These are phyloP conservation scores for Hordeum marinum DNA, from an alignment of 176 grass and related monocot genomes.

Conservation along the genomic window DNA sequence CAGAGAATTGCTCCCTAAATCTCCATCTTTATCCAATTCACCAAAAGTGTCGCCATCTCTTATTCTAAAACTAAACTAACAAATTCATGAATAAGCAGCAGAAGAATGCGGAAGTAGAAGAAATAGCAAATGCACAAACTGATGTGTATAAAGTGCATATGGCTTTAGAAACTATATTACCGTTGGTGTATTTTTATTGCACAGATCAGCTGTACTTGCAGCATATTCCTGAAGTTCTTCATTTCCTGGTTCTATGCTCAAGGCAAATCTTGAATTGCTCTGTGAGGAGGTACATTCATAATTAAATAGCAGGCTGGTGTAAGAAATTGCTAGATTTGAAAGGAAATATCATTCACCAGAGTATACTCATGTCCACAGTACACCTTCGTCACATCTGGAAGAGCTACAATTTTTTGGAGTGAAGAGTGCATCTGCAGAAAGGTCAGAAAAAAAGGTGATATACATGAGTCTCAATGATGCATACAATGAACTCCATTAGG, in stretches of 20 bases:
- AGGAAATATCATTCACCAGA: constrained; percentile 51
- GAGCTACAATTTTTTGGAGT: constrained; percentile 70
- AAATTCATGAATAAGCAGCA: neutral
- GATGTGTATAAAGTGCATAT: neutral
- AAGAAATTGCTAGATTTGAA: neutral
- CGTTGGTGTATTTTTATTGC: constrained; percentile 80
- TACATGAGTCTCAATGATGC: neutral
- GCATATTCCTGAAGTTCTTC: constrained; percentile 88
- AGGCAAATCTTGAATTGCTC: constrained; percentile 92
- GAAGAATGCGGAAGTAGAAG: constrained; percentile 15
- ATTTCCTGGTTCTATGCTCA: constrained; percentile 89
- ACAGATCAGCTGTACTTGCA: constrained; percentile 51
- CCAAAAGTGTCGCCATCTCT: neutral
- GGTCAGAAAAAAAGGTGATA: constrained; percentile 7
- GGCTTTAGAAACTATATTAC: constrained; percentile 45
- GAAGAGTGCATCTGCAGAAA: constrained; percentile 87
- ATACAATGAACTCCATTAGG: neutral
- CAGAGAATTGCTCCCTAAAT: neutral
- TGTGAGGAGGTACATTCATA: constrained; percentile 28
- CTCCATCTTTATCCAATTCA: neutral
- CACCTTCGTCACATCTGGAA: constrained; percentile 82
- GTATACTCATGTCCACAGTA: constrained; percentile 99
- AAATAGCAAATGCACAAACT: constrained; percentile 6
- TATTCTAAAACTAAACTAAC: neutral
- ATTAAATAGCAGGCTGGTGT: constrained; percentile 21